A percentile compares a stretch with the other conserved stretches of the same genome.
Evolutionary conservation across 495 filamentous ascomycete species (phyloP).

Genomic region (Annulohypoxylon moriforme): DNA sequence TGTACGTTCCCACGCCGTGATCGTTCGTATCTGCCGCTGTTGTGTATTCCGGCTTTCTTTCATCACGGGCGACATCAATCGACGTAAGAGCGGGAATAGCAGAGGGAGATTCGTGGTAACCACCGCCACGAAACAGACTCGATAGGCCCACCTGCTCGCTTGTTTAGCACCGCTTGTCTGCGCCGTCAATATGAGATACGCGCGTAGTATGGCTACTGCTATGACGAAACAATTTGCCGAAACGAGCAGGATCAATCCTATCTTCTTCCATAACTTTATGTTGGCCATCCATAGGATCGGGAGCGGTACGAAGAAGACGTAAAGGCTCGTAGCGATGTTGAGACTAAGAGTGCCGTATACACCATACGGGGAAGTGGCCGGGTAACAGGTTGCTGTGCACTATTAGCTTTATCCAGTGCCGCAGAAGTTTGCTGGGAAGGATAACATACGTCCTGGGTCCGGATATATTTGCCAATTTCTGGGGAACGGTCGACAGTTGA

Average conservation of each 20-base stretch:
- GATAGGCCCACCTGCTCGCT: conserved; percentile 60
- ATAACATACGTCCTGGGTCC: conserved; percentile 61
- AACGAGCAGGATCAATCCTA: conserved; percentile 61
- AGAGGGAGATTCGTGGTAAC: conserved; percentile 66
- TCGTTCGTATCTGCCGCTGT: conserved; percentile 9
- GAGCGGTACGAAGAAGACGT: conserved; percentile 64
- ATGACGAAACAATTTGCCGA: conserved; percentile 62
- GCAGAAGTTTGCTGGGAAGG: not conserved
- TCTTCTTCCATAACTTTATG: conserved; percentile 58
- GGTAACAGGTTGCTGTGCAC: conserved; percentile 60
- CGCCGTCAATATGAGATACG: conserved; percentile 55
- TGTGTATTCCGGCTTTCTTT: not conserved
- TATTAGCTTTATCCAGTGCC: not conserved
- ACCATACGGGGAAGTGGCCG: conserved; percentile 58
- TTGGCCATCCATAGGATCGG: conserved; percentile 65
- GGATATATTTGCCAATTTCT: conserved; percentile 69
- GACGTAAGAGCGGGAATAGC: conserved; percentile 59
- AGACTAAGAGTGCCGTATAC: conserved; percentile 60
- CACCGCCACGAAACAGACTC: conserved; percentile 65
- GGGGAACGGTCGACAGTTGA: conserved; percentile 63
- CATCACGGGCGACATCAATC: conserved; percentile 49
- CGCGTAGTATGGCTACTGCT: conserved; percentile 61
- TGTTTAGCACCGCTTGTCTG: conserved; percentile 53
- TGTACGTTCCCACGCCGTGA: not conserved
- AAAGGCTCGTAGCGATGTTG: conserved; percentile 64